Percentiles rank a stretch among this genome's conserved stretches.
phyloP scores from a whole-genome alignment of 768 basidiomycete genomes.

The Leccinum aurantiacum region DNA sequence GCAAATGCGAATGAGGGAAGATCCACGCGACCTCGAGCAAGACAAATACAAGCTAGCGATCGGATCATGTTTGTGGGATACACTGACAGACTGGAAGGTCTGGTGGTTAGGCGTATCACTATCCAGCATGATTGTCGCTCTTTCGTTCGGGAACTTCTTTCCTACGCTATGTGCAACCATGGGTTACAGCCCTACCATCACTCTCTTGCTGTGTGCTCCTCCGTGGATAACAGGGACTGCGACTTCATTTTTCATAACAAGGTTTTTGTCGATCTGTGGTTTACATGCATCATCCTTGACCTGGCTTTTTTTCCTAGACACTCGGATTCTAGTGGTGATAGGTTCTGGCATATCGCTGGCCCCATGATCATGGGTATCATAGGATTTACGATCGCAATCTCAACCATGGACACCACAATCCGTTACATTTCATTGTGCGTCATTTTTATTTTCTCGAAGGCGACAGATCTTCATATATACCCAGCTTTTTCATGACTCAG shows the following conservation, averaged over 20 bases:
- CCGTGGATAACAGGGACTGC: conserved; percentile 66
- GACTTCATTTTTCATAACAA: conserved; percentile 53
- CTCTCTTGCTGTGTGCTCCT: conserved; percentile 73
- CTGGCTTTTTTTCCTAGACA: conserved; percentile 42
- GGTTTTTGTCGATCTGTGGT: conserved; percentile 31
- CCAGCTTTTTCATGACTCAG: conserved; percentile 74
- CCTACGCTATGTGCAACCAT: conserved; percentile 74
- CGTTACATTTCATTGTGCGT: conserved; percentile 65
- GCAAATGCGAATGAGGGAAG: conserved; percentile 58
- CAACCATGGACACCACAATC: conserved; percentile 57
- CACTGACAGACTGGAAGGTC: conserved; percentile 73
- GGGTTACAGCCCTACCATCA: conserved; percentile 59
- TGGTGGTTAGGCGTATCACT: conserved; percentile 74
- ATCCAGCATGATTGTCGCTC: conserved; percentile 50
- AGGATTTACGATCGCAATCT: conserved; percentile 64
- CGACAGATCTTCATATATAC: not conserved
- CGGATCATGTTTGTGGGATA: conserved; percentile 50
- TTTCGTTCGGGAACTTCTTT: conserved; percentile 79
- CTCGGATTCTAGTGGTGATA: conserved; percentile 69
- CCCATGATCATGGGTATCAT: conserved; percentile 58
- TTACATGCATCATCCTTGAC: not conserved
- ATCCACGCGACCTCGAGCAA: conserved; percentile 52
- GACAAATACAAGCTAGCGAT: conserved; percentile 37
- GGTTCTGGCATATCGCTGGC: conserved; percentile 65
- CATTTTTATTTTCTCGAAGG: not conserved